Percentiles rank a stretch among this genome's conserved stretches.
phyloP scores from a whole-genome alignment of 441 rosid species.

The Syzygium malaccense region DNA sequence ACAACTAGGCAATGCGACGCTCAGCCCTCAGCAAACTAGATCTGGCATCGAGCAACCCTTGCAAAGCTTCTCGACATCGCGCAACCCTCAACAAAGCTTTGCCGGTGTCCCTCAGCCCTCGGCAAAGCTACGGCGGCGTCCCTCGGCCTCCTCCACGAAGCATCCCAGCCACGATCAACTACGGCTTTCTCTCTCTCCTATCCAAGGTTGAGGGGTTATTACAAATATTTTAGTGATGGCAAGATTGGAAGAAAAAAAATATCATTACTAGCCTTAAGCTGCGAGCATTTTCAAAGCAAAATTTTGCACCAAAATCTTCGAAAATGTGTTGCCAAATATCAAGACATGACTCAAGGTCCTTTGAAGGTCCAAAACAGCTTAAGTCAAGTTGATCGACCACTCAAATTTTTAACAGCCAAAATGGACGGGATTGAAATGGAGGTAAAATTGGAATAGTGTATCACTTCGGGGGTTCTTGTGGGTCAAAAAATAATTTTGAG shows the following conservation, averaged over 20 bases:
- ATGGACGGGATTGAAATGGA: accelerated
- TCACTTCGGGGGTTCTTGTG: background rate
- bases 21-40: too few relatives aligned
- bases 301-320: background rate
- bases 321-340: too few relatives aligned
- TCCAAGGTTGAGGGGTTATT: background rate
- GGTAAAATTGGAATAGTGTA: background rate
- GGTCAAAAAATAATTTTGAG: accelerated
- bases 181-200: background rate
- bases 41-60: too few relatives aligned
- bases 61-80: background rate
- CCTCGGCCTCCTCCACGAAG: background rate
- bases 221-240: background rate
- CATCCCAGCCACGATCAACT: background rate
- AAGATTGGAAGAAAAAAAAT: too few relatives aligned
- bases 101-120: background rate
- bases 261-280: too few relatives aligned
- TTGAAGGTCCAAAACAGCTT: background rate
- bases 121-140: background rate
- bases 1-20: too few relatives aligned
- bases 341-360: accelerated
- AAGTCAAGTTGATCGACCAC: background rate
- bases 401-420: background rate
- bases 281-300: background rate
- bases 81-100: background rate